Percentiles rank a stretch among this genome's conserved stretches.
Conservation (phyloP, 768 basidiomycete species). For the Amylocystis lapponica region DNA sequence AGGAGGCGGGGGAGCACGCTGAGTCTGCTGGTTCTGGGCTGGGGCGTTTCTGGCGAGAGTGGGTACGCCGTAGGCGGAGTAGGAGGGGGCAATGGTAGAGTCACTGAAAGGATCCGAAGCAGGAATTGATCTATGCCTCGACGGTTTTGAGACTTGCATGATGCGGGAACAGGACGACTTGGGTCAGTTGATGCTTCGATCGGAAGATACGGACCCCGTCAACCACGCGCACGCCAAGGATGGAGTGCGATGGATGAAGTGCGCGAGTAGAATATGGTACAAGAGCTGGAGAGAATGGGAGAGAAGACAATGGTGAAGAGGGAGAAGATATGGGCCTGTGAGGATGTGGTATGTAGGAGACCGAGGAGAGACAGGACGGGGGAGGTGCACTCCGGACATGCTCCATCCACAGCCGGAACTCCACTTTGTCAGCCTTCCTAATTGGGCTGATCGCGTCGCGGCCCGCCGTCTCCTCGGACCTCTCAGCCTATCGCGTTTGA, state of each 20-base stretch:
- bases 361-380: conserved; percentile 3
- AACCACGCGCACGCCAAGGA: conserved; percentile 22
- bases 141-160: conserved; percentile 24
- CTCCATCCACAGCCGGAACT: background rate
- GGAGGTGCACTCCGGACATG: background rate
- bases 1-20: conserved; percentile 27
- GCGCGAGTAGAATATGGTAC: conserved; percentile 1
- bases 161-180: conserved; percentile 5
- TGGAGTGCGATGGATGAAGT: background rate
- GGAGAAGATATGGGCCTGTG: background rate
- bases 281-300: background rate
- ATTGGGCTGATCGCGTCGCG: too few relatives aligned
- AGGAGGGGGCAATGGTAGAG: conserved; percentile 22
- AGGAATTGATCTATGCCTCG: conserved; percentile 20
- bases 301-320: background rate
- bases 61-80: conserved; percentile 26
- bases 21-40: conserved; percentile 6
- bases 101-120: conserved; percentile 25
- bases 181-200: conserved; percentile 6
- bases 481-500: background rate
- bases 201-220: conserved; percentile 8
- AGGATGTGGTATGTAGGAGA: too few relatives aligned
- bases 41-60: conserved; percentile 24
- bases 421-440: background rate
- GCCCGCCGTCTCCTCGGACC: background rate